Percentiles rank a stretch among this genome's conserved stretches.
These are phyloP conservation scores for Hagleromyces aurorensis DNA, from an alignment of 805 yeast genomes.

Conservation along the genomic window DNA sequence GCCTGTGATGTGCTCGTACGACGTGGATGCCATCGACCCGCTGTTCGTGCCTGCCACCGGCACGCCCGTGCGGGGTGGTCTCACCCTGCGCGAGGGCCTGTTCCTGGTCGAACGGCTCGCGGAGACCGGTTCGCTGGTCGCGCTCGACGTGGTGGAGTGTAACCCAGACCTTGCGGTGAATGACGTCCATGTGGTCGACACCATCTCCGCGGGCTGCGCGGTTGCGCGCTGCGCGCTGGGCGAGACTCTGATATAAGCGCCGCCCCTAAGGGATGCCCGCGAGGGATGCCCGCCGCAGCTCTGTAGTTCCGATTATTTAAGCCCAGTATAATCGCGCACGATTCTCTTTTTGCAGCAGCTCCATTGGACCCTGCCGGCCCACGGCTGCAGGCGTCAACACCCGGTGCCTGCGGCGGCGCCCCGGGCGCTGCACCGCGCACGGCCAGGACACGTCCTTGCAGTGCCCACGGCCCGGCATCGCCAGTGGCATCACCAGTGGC, in stretches of 20 bases:
- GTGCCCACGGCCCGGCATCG: too few species aligned
- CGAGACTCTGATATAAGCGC: conserved; percentile 50
- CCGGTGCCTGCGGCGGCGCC: too few species aligned
- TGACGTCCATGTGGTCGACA: conserved; percentile 69
- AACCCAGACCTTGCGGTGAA: conserved; percentile 82
- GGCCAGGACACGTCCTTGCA: too few species aligned
- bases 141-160: conserved; percentile 88
- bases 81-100: conserved; percentile 89
- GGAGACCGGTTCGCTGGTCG: conserved; percentile 77
- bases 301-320: too few species aligned
- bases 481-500: too few species aligned
- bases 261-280: neutral
- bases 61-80: conserved; percentile 94
- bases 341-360: too few species aligned
- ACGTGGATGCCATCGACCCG: conserved; percentile 96
- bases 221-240: conserved; percentile 92
- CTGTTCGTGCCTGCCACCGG: conserved; percentile 94
- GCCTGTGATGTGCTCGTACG: conserved; percentile 88
- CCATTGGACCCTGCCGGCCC: too few species aligned
- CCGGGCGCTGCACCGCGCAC: too few species aligned
- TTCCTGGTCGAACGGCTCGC: conserved; percentile 89
- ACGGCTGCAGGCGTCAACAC: too few species aligned
- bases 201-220: conserved; percentile 85
- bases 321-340: too few species aligned
- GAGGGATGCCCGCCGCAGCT: too few species aligned